Evolutionary conservation across 768 basidiomycete species (phyloP).

Genomic region (Psilocybe cyanescens): DNA sequence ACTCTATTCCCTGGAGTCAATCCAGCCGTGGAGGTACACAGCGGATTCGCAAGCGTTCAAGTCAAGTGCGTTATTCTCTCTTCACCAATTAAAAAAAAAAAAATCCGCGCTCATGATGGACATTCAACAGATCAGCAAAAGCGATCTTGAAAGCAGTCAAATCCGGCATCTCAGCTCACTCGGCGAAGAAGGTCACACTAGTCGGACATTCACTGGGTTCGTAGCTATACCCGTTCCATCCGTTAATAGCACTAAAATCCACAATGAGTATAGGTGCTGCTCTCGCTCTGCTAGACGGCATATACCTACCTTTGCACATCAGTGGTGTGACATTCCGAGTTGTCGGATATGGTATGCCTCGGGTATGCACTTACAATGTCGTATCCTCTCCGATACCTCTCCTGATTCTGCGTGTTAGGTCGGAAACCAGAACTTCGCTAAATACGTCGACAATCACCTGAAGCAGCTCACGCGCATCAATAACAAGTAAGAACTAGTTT

Average conservation of each 20-base stretch:
- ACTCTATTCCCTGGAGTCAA: slow-evolving; percentile 49
- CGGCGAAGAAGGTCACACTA: slow-evolving; percentile 41
- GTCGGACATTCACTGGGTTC: slow-evolving; percentile 47
- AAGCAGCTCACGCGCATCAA: slow-evolving; percentile 58
- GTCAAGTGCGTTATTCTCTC: slow-evolving; percentile 32
- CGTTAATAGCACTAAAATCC: background rate
- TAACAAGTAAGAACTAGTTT: slow-evolving; percentile 45
- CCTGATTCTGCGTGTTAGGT: slow-evolving; percentile 30
- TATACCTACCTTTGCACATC: slow-evolving; percentile 58
- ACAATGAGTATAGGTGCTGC: slow-evolving; percentile 44
- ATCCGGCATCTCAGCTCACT: slow-evolving; percentile 34
- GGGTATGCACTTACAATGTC: slow-evolving; percentile 24
- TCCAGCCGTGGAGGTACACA: slow-evolving; percentile 44
- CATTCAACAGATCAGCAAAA: slow-evolving; percentile 39
- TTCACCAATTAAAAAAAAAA: no score
- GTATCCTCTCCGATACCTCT: background rate
- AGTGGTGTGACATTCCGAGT: slow-evolving; percentile 37
- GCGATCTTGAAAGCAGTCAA: slow-evolving; percentile 44
- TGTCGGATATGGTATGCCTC: slow-evolving; percentile 46
- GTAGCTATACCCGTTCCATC: background rate
- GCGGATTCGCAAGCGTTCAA: slow-evolving; percentile 47
- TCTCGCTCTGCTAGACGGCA: slow-evolving; percentile 55
- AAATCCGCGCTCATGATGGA: no score
- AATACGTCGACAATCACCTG: slow-evolving; percentile 57
- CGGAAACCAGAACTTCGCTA: slow-evolving; percentile 64